phyloP scores from a whole-genome alignment of 1,284 basidiomycete species.

The Puccinia novopanici region DNA sequence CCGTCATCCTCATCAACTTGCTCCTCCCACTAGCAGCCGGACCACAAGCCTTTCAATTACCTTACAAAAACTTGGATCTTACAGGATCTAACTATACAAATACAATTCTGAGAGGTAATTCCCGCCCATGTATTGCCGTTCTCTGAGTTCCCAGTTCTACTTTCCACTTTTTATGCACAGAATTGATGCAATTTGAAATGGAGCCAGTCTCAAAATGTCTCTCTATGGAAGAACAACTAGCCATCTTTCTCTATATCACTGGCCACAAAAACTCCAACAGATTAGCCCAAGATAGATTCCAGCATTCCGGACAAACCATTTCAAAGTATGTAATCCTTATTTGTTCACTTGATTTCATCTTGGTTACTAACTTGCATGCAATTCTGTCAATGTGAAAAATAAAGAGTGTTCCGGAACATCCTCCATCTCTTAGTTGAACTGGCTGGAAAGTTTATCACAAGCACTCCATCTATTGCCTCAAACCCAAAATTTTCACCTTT shows the following conservation, averaged over 20 bases:
- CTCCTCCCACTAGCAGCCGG: too few relatives aligned
- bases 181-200: not conserved
- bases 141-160: not conserved
- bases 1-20: too few relatives aligned
- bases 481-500: conserved; percentile 4
- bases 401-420: too few relatives aligned
- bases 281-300: conserved; percentile 49
- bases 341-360: too few relatives aligned
- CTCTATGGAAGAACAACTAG: conserved; percentile 1
- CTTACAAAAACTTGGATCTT: too few relatives aligned
- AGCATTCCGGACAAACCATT: conserved; percentile 51
- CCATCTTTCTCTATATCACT: not conserved
- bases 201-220: not conserved
- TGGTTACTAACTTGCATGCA: too few relatives aligned
- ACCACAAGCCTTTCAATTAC: too few relatives aligned
- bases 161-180: not conserved
- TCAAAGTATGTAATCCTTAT: not conserved
- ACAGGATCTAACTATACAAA: not conserved
- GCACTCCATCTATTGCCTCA: too few relatives aligned
- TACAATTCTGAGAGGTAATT: not conserved
- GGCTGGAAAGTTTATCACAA: too few relatives aligned
- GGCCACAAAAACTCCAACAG: not conserved
- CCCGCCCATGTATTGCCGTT: not conserved
- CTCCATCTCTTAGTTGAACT: not conserved
- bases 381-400: too few relatives aligned